Evolutionary conservation across 2,329 filamentous ascomycete species (phyloP).

Genomic region (Colletotrichum tropicale): DNA sequence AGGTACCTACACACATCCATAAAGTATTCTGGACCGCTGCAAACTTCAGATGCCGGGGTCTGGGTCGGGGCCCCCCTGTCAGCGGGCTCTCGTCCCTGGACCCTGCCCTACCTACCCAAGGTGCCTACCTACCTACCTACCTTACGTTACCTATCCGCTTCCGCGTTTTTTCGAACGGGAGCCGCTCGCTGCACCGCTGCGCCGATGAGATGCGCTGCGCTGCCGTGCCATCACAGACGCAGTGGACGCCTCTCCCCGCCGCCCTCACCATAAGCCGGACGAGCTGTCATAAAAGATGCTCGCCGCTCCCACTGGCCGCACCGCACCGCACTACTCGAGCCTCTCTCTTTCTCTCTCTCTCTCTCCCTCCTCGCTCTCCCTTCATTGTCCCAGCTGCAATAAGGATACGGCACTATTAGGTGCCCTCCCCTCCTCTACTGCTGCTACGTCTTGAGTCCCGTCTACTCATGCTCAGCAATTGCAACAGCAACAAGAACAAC

Average conservation of each 20-base stretch:
- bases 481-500: neutral
- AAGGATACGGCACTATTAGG: slow-evolving; percentile 14
- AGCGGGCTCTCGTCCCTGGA: neutral
- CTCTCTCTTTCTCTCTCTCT: neutral
- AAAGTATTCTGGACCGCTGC: neutral
- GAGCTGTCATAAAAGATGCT: slow-evolving; percentile 20
- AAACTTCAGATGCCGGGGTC: neutral
- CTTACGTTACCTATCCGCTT: neutral
- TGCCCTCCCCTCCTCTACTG: neutral
- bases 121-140: neutral
- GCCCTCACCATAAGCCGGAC: neutral
- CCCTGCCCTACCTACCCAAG: neutral
- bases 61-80: neutral
- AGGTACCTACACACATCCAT: neutral
- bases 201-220: neutral
- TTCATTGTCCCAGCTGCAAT: neutral
- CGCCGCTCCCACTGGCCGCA: neutral
- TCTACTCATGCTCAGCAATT: neutral
- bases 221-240: neutral
- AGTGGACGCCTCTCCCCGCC: neutral
- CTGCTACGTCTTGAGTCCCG: neutral
- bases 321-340: neutral
- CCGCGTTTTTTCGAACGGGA: neutral
- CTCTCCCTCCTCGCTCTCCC: neutral
- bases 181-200: neutral